phyloP scores from a whole-genome alignment of 1,284 basidiomycete genomes.

The Phlebopus sp. region DNA sequence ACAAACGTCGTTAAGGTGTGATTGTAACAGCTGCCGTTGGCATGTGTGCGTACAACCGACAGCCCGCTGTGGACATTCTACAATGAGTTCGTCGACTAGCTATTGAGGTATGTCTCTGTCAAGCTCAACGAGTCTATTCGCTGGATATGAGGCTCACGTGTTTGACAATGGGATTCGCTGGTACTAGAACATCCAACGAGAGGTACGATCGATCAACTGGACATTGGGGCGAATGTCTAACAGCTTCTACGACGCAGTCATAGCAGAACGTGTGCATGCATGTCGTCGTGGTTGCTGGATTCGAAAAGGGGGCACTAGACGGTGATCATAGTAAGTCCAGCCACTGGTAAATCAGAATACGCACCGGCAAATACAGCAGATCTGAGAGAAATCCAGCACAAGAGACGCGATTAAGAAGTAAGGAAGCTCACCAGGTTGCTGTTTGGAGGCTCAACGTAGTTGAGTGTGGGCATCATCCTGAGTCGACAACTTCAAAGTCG shows the following conservation, averaged over 20 bases:
- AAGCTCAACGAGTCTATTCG: conserved; percentile 19
- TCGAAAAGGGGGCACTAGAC: conserved; percentile 64
- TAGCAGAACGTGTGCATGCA: conserved; percentile 85
- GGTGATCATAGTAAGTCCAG: too few species aligned
- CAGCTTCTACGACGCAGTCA: conserved; percentile 68
- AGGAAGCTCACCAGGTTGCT: conserved; percentile 49
- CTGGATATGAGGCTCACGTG: conserved; percentile 56
- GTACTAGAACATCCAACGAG: conserved; percentile 46
- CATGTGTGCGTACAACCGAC: conserved; percentile 64
- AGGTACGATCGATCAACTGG: conserved; percentile 81
- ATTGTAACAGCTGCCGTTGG: conserved; percentile 66
- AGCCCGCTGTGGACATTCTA: conserved; percentile 62
- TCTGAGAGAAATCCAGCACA: conserved; percentile 36
- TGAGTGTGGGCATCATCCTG: conserved; percentile 29
- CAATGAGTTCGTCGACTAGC: conserved; percentile 82
- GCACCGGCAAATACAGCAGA: conserved; percentile 83
- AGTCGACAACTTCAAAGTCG: too few species aligned
- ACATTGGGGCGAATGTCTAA: conserved; percentile 64
- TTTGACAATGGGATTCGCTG: conserved; percentile 68
- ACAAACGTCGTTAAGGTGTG: conserved; percentile 65
- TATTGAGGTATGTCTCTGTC: conserved; percentile 32
- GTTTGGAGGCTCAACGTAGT: conserved; percentile 56
- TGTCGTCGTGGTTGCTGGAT: conserved; percentile 68
- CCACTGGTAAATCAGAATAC: conserved; percentile 18
- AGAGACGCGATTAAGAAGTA: not conserved